Conservation (phyloP, 306 rosid species). For the Notholithocarpus densiflorus region DNA sequence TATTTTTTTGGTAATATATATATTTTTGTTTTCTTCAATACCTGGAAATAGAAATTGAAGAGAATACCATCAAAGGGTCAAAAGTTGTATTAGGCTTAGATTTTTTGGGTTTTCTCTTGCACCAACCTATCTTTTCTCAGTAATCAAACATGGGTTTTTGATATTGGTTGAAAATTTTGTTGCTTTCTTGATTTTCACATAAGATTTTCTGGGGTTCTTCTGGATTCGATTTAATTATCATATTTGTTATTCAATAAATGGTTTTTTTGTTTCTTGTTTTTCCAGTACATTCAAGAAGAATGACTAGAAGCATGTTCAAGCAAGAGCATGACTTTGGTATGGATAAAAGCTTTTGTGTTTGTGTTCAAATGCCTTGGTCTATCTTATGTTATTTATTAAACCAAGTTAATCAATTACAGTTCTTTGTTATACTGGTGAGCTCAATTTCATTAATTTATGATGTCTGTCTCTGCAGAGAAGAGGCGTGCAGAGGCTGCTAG, state of each 20-base stretch:
- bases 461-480: constrained; percentile 34
- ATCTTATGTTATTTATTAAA: background rate
- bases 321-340: constrained; percentile 46
- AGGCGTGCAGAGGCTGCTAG: constrained; percentile 50
- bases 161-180: background rate
- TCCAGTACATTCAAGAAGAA: constrained; percentile 22
- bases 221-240: background rate
- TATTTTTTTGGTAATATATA: background rate
- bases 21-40: background rate
- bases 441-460: background rate
- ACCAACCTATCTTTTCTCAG: background rate
- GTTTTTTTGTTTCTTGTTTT: background rate
- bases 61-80: background rate
- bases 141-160: background rate
- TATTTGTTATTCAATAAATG: background rate
- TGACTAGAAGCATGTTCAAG: constrained; percentile 47
- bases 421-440: background rate
- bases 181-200: background rate
- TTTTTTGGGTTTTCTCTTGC: background rate
- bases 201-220: background rate
- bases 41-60: background rate
- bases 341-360: background rate
- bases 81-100: background rate
- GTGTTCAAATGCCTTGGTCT: background rate
- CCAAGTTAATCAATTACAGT: background rate